Conservation (phyloP, 1,284 basidiomycete species). For the Tilletia setariae region DNA sequence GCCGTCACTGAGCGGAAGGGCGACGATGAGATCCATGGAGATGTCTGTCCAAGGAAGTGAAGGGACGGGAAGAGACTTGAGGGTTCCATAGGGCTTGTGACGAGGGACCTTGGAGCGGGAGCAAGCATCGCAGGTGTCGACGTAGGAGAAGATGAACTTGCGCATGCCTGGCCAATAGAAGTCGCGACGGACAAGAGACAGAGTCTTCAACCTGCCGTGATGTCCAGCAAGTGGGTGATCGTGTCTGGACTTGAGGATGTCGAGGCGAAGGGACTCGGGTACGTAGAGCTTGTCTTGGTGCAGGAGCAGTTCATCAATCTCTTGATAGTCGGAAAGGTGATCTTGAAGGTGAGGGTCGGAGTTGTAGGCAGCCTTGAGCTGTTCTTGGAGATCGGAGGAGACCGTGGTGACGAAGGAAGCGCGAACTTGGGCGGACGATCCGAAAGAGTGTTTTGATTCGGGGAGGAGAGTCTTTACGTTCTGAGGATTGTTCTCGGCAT, state of each 20-base stretch:
- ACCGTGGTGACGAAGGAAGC: no score
- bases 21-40: no score
- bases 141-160: no score
- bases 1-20: no score
- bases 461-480: slow-evolving; percentile 15
- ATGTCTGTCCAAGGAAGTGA: no score
- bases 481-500: no score
- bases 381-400: neutral
- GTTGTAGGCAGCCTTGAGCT: neutral
- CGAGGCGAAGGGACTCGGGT: slow-evolving; percentile 7
- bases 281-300: neutral
- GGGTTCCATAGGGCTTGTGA: no score
- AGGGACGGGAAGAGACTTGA: no score
- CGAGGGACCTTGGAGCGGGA: no score
- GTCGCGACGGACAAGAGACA: no score
- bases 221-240: slow-evolving; percentile 15
- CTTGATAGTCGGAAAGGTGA: neutral
- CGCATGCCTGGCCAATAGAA: no score
- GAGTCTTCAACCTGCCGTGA: slow-evolving; percentile 11
- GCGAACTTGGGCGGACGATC: neutral
- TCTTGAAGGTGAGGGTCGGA: slow-evolving; percentile 11
- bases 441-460: neutral
- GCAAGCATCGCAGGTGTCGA: no score
- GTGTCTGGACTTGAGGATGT: slow-evolving; percentile 11
- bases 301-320: slow-evolving; percentile 6